Base-by-base conservation (phyloP, 805 yeast species). In the Saccharomycodes ludwigii region DNA sequence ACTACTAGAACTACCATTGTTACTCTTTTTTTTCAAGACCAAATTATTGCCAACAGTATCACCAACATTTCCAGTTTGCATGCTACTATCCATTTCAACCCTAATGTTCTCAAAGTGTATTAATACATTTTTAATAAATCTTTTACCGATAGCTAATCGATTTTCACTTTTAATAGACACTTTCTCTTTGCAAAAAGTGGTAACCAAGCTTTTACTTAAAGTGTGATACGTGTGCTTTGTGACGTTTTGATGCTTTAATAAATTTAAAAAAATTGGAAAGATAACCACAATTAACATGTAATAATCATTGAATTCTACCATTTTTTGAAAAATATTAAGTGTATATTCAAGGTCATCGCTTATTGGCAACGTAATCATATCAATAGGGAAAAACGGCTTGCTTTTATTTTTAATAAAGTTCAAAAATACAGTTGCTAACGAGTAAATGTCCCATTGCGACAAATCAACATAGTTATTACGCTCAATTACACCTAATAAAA, bases 371-470 rank as follows among this genome's bases (percentile, higher is more conserved):
- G 50, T 44, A 9, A 78, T 65, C n/a, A 47, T 31, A 12, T 57
- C 56, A 3, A 68, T 52, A 2, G 77, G 68, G 14, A 81, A 53
- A 21, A 80, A 56, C 1, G 81, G 73, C 9, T 44, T 41, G 0
- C 76, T 69, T 21, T 75, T 60, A 21, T 65, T 71, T 35, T 64
- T 58, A 21, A 82, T 47, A 32, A 62, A 67, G 35, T 63, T 56
- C 8, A 67, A 41, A 31, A 55, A 61, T 3, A 63, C 51, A 3
- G 68, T 54, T 3, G 64, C 66, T 33, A 65, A 46, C 5, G 59
- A 54, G 34, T 60, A 61, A 20, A 74, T 55, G 49, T 73, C 75
- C 78, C 79, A 72, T 50, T 73, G 79, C 28, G 75, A 72, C 25
- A 73, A 58, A 61, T 74, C 75, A 24, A 71, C 54, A 29, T 70